Evolutionary conservation across 495 filamentous ascomycete genomes (phyloP).

Genomic region (Cenococcum geophilum): DNA sequence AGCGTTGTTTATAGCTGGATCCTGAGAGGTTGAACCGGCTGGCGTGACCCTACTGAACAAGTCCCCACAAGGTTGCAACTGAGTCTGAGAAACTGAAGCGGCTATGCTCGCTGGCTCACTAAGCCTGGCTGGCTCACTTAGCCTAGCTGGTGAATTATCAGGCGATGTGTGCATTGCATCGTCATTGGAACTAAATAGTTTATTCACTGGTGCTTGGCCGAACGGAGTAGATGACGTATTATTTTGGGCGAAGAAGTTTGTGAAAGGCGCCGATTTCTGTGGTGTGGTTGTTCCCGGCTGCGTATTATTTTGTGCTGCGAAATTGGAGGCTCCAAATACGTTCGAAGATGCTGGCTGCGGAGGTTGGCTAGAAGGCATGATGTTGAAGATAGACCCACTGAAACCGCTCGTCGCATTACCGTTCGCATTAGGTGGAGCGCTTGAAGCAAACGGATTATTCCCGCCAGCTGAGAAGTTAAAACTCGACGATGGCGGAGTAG

Average conservation of each 20-base stretch:
- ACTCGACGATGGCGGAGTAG: background rate
- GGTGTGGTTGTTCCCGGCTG: background rate
- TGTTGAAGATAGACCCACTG: background rate
- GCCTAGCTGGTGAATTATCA: background rate
- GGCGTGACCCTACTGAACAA: constrained; percentile 1
- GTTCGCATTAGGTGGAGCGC: background rate
- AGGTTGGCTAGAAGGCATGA: background rate
- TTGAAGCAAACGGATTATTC: constrained; percentile 1
- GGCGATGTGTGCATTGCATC: constrained; percentile 3
- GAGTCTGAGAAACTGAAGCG: background rate
- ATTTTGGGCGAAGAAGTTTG: background rate
- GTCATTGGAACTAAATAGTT: background rate
- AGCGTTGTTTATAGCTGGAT: background rate
- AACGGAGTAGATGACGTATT: background rate
- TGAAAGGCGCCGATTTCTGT: background rate
- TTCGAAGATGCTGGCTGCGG: too few relatives aligned
- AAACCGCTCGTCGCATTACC: background rate
- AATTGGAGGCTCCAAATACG: background rate
- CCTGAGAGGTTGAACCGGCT: background rate
- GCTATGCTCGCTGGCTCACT: background rate
- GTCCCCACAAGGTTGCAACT: background rate
- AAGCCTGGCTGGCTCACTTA: background rate
- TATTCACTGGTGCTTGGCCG: background rate
- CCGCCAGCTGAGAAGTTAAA: constrained; percentile 1
- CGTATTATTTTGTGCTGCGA: background rate